Conservation (phyloP, 176 grass and related monocot species). For the Areca catechu region DNA sequence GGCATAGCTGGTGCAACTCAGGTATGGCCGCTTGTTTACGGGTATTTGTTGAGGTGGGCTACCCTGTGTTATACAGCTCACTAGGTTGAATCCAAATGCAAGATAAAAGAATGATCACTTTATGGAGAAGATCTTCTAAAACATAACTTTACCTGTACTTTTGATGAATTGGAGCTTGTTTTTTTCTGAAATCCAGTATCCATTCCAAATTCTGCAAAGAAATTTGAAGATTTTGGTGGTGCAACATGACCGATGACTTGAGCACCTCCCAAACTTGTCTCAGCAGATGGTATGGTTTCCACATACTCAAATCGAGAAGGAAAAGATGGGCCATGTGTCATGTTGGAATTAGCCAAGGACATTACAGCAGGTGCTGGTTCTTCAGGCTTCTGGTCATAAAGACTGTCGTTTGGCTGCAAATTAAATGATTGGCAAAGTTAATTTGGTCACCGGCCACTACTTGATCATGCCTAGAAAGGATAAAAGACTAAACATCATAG, state of each 20-base stretch:
- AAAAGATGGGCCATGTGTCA: slow-evolving; percentile 29
- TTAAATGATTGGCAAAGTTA: slow-evolving; percentile 1
- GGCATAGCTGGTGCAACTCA: too few species aligned
- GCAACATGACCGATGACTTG: slow-evolving; percentile 48
- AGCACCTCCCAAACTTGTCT: slow-evolving; percentile 30
- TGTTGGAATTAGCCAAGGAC: slow-evolving; percentile 24
- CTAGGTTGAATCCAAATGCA: too few species aligned
- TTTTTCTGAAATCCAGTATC: slow-evolving; percentile 67
- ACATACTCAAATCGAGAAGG: slow-evolving; percentile 71
- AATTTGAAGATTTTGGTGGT: slow-evolving; percentile 63
- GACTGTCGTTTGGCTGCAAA: slow-evolving; percentile 57
- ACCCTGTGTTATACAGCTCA: too few species aligned
- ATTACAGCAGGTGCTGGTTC: slow-evolving; percentile 43
- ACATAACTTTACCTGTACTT: slow-evolving; percentile 45
- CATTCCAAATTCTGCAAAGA: slow-evolving; percentile 79
- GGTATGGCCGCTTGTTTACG: too few species aligned
- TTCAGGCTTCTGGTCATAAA: slow-evolving; percentile 90
- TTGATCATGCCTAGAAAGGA: too few species aligned
- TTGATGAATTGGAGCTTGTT: slow-evolving; percentile 40
- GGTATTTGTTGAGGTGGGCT: too few species aligned
- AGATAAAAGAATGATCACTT: background rate
- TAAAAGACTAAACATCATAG: background rate
- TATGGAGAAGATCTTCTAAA: background rate
- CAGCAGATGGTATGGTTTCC: slow-evolving; percentile 31
- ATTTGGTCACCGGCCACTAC: background rate